Base-by-base conservation (phyloP, 1,139 yeast species). In the Wickerhamomyces sp. region DNA sequence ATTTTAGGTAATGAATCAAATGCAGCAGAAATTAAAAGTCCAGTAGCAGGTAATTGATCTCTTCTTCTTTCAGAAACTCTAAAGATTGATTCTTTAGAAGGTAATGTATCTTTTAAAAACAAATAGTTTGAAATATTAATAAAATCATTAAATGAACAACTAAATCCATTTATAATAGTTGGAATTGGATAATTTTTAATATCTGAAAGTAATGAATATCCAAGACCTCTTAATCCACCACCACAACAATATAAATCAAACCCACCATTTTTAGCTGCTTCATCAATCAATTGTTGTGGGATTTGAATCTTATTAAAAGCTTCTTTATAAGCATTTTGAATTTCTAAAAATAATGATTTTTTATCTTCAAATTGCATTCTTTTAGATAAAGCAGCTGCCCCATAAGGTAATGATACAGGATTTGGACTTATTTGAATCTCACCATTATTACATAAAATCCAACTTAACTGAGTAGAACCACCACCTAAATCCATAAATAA, bases 401-500 rank as follows among this genome's bases (percentile, higher is more conserved):
- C 89, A 57, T 78, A 82, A 1, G 87, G 87, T 41, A 81, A 60
- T 1, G 82, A 75, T 3, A 79, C 77, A 0, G 87, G 84, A 13
- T 69, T 70, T 4, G 71, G 66, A n/a, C 83, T 76, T 55, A 76
- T 71, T 46, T 66, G 64, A 34, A 80, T 69, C 47, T 71, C 73
- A 7, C 86, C 87, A 44, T 71, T 67, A 31, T 65, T 63, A 41
- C 81, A 74, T 45, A 71, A 68, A 29, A 81, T 76, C 87, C 89
- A 83, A 37, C 84, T 79, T 29, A 83, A 56, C 52, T 80, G 85
- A 0, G 79, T 72, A 10, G 80, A 73, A 0, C 86, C 85, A 33
- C 86, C 86, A 7, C 87, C 86, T 39, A 83, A 65, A 55, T 83
- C 88, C 73, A 82, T 72, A 56, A 78, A 81, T 23, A 82, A 60